Base-by-base conservation (phyloP, 2,329 filamentous ascomycete genomes). In the Talaromyces sp. region DNA sequence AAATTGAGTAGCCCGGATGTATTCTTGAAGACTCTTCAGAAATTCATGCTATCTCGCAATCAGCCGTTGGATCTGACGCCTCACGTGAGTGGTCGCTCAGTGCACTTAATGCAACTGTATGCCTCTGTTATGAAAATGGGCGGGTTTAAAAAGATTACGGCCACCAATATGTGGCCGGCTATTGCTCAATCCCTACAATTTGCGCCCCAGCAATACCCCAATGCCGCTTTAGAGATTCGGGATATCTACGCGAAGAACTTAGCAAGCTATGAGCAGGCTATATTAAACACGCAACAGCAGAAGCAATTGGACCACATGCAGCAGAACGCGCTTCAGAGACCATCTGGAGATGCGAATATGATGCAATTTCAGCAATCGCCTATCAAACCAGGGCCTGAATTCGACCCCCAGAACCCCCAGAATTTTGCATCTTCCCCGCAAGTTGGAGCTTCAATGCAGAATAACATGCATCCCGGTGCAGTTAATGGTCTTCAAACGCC, bases 31-130 rank as follows among this genome's bases (percentile, higher is more conserved):
- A 89, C 87, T 43, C 79, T 97, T 8, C 83, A 85, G 21, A 78
- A 82, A n/a, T 90, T 95, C 64, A 95, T 95, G 88, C 83, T 83
- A 62, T 82, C 85, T 54, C 87, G 89, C 61, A 85, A 87, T 32
- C 79, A 91, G 19, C 88, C 86, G 0, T 81, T 97, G 55, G 91
- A 96, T 53, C 78, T 83, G 1, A 88, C 87, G 63, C 92, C 92
- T 0, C 77, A 85, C 24, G 83, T 96, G 26, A 87, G 85, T 57
- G 89, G 91, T 57, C 86, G 90, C 11, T 84, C 83, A 0, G 80
- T 97, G 41, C 88, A 88, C 67, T 76, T 97, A 12, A 84, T 91
- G 69, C 83, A 87, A 62, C 80, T 97, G 3, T 97, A 95, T 72
- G 85, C 88, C 62, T 80, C 85, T 0, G 90, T 96, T 1, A 83